Evolutionary conservation across 495 filamentous ascomycete species (phyloP).

Genomic region (Daldinia concentrica): DNA sequence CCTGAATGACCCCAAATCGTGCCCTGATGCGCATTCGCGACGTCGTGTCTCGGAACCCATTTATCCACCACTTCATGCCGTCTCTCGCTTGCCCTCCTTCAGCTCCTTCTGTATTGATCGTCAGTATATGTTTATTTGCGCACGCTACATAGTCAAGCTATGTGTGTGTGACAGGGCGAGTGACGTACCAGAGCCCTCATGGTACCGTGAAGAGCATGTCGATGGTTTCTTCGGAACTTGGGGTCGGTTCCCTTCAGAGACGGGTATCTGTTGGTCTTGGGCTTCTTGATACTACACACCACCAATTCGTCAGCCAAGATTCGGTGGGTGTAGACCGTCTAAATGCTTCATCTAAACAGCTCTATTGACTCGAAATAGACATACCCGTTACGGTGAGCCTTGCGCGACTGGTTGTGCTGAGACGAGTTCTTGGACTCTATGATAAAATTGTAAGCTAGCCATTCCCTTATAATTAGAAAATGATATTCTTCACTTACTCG

Average conservation of each 20-base stretch:
- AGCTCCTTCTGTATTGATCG: constrained; percentile 86
- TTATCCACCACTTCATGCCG: constrained; percentile 70
- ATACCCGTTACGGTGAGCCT: constrained; percentile 98
- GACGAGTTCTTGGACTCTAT: constrained; percentile 99
- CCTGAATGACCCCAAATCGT: constrained; percentile 42
- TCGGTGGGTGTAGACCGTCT: not conserved
- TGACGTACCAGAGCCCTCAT: constrained; percentile 93
- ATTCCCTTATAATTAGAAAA: not conserved
- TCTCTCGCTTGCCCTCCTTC: constrained; percentile 94
- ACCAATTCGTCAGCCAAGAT: constrained; percentile 18
- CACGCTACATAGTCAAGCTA: not conserved
- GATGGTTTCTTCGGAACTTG: constrained; percentile 99
- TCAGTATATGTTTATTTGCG: constrained; percentile 44
- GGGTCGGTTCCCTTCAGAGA: constrained; percentile 98
- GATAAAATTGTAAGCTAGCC: constrained; percentile 13
- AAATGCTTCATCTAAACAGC: not conserved
- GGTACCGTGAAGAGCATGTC: constrained; percentile 98
- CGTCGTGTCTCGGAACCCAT: constrained; percentile 41
- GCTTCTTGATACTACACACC: constrained; percentile 93
- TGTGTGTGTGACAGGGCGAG: not conserved
- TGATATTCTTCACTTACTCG: constrained; percentile 52
- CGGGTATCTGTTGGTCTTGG: constrained; percentile 97
- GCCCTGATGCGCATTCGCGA: constrained; percentile 49
- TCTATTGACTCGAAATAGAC: constrained; percentile 40
- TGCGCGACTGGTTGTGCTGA: constrained; percentile 95